Conservation (phyloP, 148 eudicot species). For the Fagopyrum tataricum region DNA sequence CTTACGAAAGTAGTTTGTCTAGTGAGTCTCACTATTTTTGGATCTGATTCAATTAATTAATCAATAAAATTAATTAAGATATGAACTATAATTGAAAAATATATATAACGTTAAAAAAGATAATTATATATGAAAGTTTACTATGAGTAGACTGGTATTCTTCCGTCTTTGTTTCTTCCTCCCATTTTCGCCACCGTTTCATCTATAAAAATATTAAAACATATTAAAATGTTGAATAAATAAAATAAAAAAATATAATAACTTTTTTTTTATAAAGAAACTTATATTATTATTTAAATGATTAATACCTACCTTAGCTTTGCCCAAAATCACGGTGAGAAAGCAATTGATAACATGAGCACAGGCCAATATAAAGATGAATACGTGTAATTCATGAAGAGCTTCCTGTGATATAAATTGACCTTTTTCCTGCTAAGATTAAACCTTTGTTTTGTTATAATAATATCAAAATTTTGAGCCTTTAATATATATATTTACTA, state of each 20-base stretch:
- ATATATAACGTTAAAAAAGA: no score
- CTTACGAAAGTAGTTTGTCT: neutral
- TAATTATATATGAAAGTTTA: neutral
- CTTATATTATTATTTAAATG: no score
- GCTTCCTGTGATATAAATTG: neutral
- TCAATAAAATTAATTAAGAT: no score
- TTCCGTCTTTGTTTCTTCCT: slow-evolving; percentile 1
- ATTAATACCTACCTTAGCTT: slow-evolving; percentile 4
- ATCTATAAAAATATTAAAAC: neutral
- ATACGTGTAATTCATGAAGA: neutral
- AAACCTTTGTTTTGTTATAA: no score
- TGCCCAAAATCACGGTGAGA: neutral
- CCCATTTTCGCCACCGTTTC: slow-evolving; percentile 1
- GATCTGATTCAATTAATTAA: neutral
- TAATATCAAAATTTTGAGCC: no score
- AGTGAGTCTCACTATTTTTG: neutral
- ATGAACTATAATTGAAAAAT: no score
- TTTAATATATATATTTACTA: no score
- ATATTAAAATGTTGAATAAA: neutral
- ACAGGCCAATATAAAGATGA: neutral
- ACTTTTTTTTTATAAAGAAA: no score
- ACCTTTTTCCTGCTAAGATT: neutral
- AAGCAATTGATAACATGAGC: neutral
- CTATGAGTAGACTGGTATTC: slow-evolving; percentile 1
- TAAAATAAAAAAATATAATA: no score